phyloP scores from a whole-genome alignment of 257 asterid genomes.

The Euphrasia confusa region DNA sequence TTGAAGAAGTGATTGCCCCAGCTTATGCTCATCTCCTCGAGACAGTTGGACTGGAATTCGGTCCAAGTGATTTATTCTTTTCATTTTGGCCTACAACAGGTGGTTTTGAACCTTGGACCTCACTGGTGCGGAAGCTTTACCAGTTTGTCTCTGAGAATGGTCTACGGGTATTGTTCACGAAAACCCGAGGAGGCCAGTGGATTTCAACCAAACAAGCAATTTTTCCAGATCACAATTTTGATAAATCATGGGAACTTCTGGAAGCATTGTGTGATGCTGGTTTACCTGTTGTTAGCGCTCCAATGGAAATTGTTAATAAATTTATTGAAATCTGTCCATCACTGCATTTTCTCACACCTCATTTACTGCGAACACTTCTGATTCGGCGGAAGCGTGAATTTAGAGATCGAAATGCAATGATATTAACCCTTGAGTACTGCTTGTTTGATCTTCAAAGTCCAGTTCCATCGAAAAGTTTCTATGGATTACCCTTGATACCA shows the following conservation, averaged over 20 bases:
- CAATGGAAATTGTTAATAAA: slow-evolving; percentile 62
- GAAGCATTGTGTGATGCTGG: slow-evolving; percentile 86
- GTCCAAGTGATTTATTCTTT: slow-evolving; percentile 72
- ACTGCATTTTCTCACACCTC: slow-evolving; percentile 82
- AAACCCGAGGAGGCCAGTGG: slow-evolving; percentile 91
- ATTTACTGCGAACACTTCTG: slow-evolving; percentile 73
- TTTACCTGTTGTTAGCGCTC: slow-evolving; percentile 62
- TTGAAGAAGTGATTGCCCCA: slow-evolving; percentile 89
- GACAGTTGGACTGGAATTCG: slow-evolving; percentile 70
- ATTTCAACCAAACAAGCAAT: slow-evolving; percentile 84
- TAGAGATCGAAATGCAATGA: slow-evolving; percentile 64
- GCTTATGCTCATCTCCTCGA: slow-evolving; percentile 89
- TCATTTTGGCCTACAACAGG: slow-evolving; percentile 76
- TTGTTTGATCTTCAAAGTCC: slow-evolving; percentile 70
- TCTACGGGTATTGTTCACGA: slow-evolving; percentile 72
- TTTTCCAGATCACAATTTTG: slow-evolving; percentile 82
- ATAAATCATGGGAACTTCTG: slow-evolving; percentile 57
- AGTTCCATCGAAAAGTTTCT: slow-evolving; percentile 50
- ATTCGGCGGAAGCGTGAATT: slow-evolving; percentile 69
- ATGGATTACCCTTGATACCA: slow-evolving; percentile 83
- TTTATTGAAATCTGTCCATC: slow-evolving; percentile 72
- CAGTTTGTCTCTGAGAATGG: slow-evolving; percentile 62
- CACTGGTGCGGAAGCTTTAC: slow-evolving; percentile 70
- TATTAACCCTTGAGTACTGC: slow-evolving; percentile 89
- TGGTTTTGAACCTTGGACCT: slow-evolving; percentile 83